Evolutionary conservation across 805 yeast genomes (phyloP), one percentile per base, ranked within the genome.

Genomic region (Starmera pachycereana): DNA sequence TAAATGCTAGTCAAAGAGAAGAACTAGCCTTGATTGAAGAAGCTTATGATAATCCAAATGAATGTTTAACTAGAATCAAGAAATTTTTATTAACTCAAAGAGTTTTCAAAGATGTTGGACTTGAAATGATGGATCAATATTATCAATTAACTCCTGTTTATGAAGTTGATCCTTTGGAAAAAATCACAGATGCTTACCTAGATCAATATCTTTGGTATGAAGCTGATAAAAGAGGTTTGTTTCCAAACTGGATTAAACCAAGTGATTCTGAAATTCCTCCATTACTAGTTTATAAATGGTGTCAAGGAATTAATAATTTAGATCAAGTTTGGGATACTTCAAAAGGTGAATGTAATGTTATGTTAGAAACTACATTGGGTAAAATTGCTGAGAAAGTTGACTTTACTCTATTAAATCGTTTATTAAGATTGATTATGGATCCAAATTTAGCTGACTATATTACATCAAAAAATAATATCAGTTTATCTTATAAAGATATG

Each of bases 181-280:
- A 89, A 55, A 86, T 92, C 38, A 88, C 96, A 0, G 99, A 92
- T 63, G 96, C 97, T 0, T 92, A 90, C 49, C 61, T 92, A 33
- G 97, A 90, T 53, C 98, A 92, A 53, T 92, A 90, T 51, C 63
- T 92, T 35, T 92, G 97, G 96, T 90, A 83, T 60, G 97, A 92
- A 56, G 90, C 92, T 9, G 96, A 86, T 40, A 79, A 83, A 55
- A 64, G 96, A 43, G 76, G 79, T 8, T 61, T 92, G 25, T 92
- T 92, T 61, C 99, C 99, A 4, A 81, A 80, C 56, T 92, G 98
- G 98, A 72, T 92, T 32, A 92, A 92, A 56, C 98, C 99, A 8
- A 77, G 84, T 49, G 98, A 92, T 52, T 73, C 84, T 27, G 98
- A 92, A 59, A 81, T 92, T 18, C 95, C 97, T 0, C 98, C 96